Base-by-base conservation (phyloP, 352 stramenopile species). In the Thalassiosira mediterranea region DNA sequence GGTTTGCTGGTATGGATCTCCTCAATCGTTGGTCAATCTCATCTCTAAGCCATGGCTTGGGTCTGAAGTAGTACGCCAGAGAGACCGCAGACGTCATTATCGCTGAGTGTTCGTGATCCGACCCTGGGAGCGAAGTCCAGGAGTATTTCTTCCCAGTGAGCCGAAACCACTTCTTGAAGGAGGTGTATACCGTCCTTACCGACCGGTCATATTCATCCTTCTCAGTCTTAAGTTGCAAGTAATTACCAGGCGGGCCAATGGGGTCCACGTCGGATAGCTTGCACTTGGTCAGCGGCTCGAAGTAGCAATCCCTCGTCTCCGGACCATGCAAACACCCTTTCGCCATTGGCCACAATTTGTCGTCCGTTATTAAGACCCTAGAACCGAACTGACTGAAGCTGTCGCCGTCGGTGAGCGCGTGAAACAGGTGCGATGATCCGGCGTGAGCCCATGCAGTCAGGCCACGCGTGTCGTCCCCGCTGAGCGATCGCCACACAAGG, bases 281-380 rank as follows among this genome's bases (percentile, higher is more conserved):
- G 44, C 73, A 82, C 15, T 57, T 46, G 37, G 73, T 74, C 1
- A 76, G 34, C 11, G 57, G 64, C 34, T 60, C 28, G 57, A 81
- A 81, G 48, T 81, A 81, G 28, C 72, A 81, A 52, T 81, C 72
- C 32, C 64, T 54, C 28, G 72, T 81, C 40, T 76, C 56, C 31
- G 72, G 63, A 32, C 72, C 63, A 48, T 75, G 19, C 1, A 47
- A 1, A 44, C 72, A 81, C 31, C 63, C 63, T 17, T 71, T 81
- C 4, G 72, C 72, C 72, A 81, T 81, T 17, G 72, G 63, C 62
- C 62, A 81, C 19, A 75, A 15, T 0, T 42, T 31, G 23, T 75
- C 64, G 51, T 81, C 72, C 25, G 61, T 56, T n/a, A 81, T 71
- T 29, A 81, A 25, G 4, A 81, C 59, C 3, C 72, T 47, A 26